Percentiles rank a stretch among this genome's conserved stretches.
phyloP scores from a whole-genome alignment of 176 grass and related monocot genomes.

The Raddia distichophylla region DNA sequence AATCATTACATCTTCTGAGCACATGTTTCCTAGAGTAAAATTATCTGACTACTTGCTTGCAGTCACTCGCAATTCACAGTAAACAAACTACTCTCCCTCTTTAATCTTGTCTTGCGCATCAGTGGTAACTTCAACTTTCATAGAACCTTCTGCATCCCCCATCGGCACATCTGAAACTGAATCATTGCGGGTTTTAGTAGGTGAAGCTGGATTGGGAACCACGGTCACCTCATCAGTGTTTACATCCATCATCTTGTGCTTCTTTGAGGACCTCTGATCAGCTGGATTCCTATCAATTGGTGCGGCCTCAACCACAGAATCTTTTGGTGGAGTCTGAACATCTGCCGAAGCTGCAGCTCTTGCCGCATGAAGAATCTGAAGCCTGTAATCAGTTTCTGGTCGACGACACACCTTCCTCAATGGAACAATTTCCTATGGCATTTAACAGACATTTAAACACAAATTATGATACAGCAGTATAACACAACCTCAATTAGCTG shows the following conservation, averaged over 20 bases:
- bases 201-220: slow-evolving; percentile 11
- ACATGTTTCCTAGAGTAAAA: background rate
- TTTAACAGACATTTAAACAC: background rate
- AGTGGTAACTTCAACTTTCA: slow-evolving; percentile 26
- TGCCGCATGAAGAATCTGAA: slow-evolving; percentile 85
- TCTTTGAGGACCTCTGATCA: slow-evolving; percentile 47
- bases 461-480: background rate
- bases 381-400: slow-evolving; percentile 93
- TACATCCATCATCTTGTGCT: slow-evolving; percentile 76
- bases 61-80: background rate
- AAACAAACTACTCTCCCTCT: slow-evolving; percentile 18
- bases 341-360: slow-evolving; percentile 56
- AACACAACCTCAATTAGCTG: background rate
- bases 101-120: slow-evolving; percentile 38
- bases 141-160: slow-evolving; percentile 38
- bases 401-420: slow-evolving; percentile 97
- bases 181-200: slow-evolving; percentile 21
- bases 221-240: slow-evolving; percentile 62
- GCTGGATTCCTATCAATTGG: slow-evolving; percentile 37
- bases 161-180: slow-evolving; percentile 40
- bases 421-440: slow-evolving; percentile 90
- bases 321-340: slow-evolving; percentile 36
- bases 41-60: background rate
- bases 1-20: background rate
- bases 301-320: background rate